phyloP scores from a whole-genome alignment of 768 basidiomycete species.

The Mycena pura region DNA sequence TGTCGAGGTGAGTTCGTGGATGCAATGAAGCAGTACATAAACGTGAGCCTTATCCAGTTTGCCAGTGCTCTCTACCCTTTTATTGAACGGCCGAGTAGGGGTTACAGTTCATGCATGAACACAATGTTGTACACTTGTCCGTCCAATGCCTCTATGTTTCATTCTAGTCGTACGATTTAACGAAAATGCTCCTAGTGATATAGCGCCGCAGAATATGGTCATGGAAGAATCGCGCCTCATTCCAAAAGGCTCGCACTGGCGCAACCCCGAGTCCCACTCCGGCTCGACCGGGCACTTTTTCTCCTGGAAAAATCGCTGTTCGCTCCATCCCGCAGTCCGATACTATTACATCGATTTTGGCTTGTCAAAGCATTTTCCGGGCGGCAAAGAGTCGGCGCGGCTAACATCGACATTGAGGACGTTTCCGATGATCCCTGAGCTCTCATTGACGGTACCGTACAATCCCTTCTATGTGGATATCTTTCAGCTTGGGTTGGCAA shows the following conservation, averaged over 20 bases:
- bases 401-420: background rate
- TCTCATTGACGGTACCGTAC: constrained; percentile 3
- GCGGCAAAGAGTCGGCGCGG: constrained; percentile 1
- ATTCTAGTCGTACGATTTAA: background rate
- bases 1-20: constrained; percentile 31
- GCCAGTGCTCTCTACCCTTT: background rate
- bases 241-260: constrained; percentile 25
- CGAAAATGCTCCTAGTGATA: constrained; percentile 18
- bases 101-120: constrained; percentile 31
- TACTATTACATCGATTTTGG: constrained; percentile 40
- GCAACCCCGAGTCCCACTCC: background rate
- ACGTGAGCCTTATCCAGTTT: constrained; percentile 19
- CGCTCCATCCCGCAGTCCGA: constrained; percentile 27
- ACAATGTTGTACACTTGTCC: constrained; percentile 30
- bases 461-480: constrained; percentile 7
- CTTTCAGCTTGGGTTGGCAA: background rate
- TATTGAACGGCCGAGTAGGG: constrained; percentile 15
- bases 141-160: background rate
- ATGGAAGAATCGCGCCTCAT: constrained; percentile 28
- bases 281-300: constrained; percentile 1
- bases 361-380: constrained; percentile 20
- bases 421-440: constrained; percentile 4
- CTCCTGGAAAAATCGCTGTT: constrained; percentile 24
- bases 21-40: constrained; percentile 26
- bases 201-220: constrained; percentile 22